Conservation (phyloP, 441 rosid species). For the Pelargonium australe region DNA sequence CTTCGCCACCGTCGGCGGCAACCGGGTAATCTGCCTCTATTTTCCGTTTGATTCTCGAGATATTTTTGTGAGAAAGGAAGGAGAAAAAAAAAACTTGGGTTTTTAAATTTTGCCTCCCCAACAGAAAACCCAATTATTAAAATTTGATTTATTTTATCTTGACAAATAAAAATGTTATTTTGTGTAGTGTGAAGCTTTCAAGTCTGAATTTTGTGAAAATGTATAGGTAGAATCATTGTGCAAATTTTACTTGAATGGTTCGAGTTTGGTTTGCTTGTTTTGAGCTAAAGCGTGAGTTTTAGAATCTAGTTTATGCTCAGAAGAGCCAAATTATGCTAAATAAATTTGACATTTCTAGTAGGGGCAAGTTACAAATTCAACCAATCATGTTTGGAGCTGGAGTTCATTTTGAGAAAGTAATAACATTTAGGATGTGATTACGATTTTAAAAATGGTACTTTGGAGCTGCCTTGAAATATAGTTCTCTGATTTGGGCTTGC, state of each 20-base stretch:
- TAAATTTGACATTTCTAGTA: background rate
- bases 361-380: background rate
- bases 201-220: too few species aligned
- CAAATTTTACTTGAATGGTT: background rate
- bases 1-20: conserved; percentile 93
- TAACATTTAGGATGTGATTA: background rate
- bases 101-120: background rate
- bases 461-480: background rate
- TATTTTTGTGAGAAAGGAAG: background rate
- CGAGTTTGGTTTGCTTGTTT: background rate
- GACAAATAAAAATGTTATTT: background rate
- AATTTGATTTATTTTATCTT: background rate
- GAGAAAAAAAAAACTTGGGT: background rate
- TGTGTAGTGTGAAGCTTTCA: too few species aligned
- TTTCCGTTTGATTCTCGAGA: conserved; percentile 8
- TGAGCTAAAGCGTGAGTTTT: background rate
- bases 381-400: background rate
- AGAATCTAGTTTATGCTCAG: background rate
- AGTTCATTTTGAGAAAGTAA: background rate
- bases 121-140: too few species aligned
- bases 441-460: background rate
- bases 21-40: conserved; percentile 45
- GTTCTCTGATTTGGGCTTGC: background rate
- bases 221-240: too few species aligned
- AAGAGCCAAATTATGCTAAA: background rate